Base-by-base conservation (phyloP, 1,284 basidiomycete species). In the Microbotryomycetes sp. region DNA sequence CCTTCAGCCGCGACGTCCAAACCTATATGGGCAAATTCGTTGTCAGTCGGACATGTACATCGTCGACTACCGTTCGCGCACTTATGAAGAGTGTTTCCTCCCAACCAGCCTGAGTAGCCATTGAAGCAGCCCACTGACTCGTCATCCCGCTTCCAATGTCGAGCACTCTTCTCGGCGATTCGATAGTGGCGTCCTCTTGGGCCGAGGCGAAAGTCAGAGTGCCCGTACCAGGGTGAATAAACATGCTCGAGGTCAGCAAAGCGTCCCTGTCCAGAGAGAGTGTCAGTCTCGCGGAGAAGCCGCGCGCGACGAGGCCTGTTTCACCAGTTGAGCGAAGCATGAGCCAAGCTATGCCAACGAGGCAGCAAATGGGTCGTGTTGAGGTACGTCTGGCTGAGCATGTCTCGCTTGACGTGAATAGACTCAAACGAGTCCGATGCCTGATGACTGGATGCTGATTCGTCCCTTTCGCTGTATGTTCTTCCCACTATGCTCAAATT, bases 301-400 rank as follows among this genome's bases (percentile, higher is more conserved):
- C 18, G 11, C 35, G 35, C 11, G 9, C 18, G 76, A 90, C 88
- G 70, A 91, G 88, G 64, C 86, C 87, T 73, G 89, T 91, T 79
- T 91, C 89, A 64, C 50, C 15, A 53, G 45, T 18, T 63, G 54
- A 29, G 57, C 60, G 3, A 58, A 26, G 24, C 31, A 29, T 35
- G 31, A 31, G 65, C 47, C 46, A 68, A 66, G 59, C 82, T 81
- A 64, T 76, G 84, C 83, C 84, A 67, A 82, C 83, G 61, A 35
- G 50, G 47, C 31, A 21, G 45, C 54, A 27, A 18, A 41, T 41
- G 11, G 18, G 9, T 9, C 18, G 9, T 41, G 35, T 41, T 18
- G 18, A 41, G 9, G 18, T 41, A 41, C 18, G 35, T 9, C 35
- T 41, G 35, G 18, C 35, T 41, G 9, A 18, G 18, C 35, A 41